Base-by-base conservation (phyloP, 805 yeast species). In the Monosporozyma aerobia region DNA sequence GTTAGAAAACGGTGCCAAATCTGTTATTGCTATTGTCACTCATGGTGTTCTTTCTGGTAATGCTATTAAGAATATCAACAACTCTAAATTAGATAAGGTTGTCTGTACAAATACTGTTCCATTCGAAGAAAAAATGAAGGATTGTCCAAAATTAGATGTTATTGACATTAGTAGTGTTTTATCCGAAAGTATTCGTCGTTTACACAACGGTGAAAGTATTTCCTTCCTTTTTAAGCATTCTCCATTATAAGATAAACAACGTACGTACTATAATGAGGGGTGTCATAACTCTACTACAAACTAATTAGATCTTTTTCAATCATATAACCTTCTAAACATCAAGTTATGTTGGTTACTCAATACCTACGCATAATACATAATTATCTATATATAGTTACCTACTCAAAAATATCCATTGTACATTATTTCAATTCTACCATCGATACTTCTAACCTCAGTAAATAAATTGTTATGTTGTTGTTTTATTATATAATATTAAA, bases 151-250 rank as follows among this genome's bases (percentile, higher is more conserved):
- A 62, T 72, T 86, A 57, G 87, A 82, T 57, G 63, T 62, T 37
- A 80, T 86, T 53, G 94, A 87, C 69, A 78, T 87, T 47, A 77
- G 85, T 58, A 80, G 87, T 39, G 86, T 83, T 7, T 71, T 87
- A 55, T 92, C 92, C 32, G 95, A 87, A 70, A 83, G 90, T 56
- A 80, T 87, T 55, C 81, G 95, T 73, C 81, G 95, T 71, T 77
- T 87, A 66, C 95, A 87, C 69, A 85, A 86, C 62, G 95, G 95
- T 71, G 95, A 87, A 72, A 83, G 90, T 71, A 83, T 87, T 53
- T 83, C 90, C 10, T 86, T 83, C 70, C 73, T 86, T 56, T 87
- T 87, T 70, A 83, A 61, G 44, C 63, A 65, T 56, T 64, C 59
- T 49, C 67, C 68, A 29, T 60, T 63, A 40, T 64, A 37, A 16